Base-by-base conservation (phyloP, 176 grass and related monocot species). In the Paspalum vaginatum region DNA sequence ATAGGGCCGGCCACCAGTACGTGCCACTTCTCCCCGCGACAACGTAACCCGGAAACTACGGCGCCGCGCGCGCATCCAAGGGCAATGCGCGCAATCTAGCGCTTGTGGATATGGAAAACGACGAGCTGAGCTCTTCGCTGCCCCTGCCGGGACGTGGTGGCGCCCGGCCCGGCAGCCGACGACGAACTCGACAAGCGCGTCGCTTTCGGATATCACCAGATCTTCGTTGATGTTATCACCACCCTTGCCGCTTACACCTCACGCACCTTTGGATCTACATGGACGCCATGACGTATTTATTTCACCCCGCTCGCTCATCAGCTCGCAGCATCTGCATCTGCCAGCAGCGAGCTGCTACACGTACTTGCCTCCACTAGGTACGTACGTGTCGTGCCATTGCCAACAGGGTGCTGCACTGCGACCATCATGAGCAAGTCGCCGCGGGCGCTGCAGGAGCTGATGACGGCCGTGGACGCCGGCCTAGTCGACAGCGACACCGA, bases 201-300 rank as follows among this genome's bases (percentile, higher is more conserved):
- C 44, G 67, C 43, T 82, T 61, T 77, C 85, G 61, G 48, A 79
- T 52, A 74, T 52, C 18, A 11, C 67, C 37, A 13, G 15, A 46
- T 12, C 61, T 12, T 15, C 87, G 64, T 88, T 61, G 87, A 53
- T 84, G 41, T 68, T 57, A 88, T 88, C 87, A 88, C 87, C 87
- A 61, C 25, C 8, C 62, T 68, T 80, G 76, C 61, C 81, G 53
- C 81, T 75, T 62, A 52, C 45, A 38, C 69, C 44, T 1, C 61
- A 3, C 32, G 12, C 76, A 55, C 8, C 25, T 8, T 80, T 88
- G 87, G 59, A 74, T 46, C 45, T 2, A 62, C 77, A 8, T 70
- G 52, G 17, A 1, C 44, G 7, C 75, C 12, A n/a, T 8, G 4
- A 5, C 69, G 16, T 84, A 88, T 55, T 77, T 77, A 77, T 83